Conservation (phyloP, 148 eudicot species). For the Linanthus parryae region DNA sequence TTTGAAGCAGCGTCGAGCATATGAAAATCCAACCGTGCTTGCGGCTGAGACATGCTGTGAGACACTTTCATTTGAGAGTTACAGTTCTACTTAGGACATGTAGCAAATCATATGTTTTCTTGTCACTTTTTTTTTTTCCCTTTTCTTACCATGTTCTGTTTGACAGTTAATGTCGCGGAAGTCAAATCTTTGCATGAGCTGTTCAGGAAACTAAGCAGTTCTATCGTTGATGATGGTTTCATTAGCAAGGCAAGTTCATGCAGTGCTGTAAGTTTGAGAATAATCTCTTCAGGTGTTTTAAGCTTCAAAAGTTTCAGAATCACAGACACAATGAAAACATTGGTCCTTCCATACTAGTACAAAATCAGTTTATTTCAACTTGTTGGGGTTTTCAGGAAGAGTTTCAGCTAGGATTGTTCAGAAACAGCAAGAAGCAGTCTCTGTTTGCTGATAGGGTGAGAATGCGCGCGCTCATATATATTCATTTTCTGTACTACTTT, state of each 20-base stretch:
- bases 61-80: too few species aligned
- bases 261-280: neutral
- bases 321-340: neutral
- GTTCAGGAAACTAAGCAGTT: slow-evolving; percentile 33
- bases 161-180: slow-evolving; percentile 41
- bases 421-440: slow-evolving; percentile 23
- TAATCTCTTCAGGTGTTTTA: neutral
- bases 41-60: too few species aligned
- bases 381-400: slow-evolving; percentile 38
- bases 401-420: slow-evolving; percentile 41
- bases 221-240: slow-evolving; percentile 34
- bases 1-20: too few species aligned
- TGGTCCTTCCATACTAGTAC: neutral
- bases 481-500: neutral
- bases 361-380: neutral
- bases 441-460: slow-evolving; percentile 44
- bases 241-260: slow-evolving; percentile 36
- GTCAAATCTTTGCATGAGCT: slow-evolving; percentile 37
- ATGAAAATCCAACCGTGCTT: too few species aligned
- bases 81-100: too few species aligned
- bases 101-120: too few species aligned
- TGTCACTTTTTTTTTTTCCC: too few species aligned
- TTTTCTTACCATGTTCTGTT: too few species aligned
- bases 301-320: neutral
- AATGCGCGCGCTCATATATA: neutral